Percentiles rank a stretch among this genome's conserved stretches.
These are phyloP conservation scores for Ophiosphaerella herpotricha DNA, from an alignment of 2,329 filamentous ascomycete genomes.

Conservation along the genomic window DNA sequence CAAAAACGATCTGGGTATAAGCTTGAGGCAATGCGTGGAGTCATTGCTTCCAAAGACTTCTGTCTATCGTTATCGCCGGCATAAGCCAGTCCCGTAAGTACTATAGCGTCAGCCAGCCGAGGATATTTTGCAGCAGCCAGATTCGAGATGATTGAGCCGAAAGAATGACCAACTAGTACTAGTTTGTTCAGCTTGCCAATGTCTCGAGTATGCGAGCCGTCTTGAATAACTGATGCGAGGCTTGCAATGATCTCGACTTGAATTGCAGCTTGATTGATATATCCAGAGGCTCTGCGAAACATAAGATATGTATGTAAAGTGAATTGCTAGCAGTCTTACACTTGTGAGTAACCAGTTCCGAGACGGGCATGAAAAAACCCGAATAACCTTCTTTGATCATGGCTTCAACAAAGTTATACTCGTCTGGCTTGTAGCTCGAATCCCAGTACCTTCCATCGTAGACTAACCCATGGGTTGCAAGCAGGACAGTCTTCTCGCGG, in stretches of 20 bases:
- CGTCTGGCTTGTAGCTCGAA: not conserved
- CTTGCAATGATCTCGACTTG: not conserved
- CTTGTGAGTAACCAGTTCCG: not conserved
- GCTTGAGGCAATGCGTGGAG: not conserved
- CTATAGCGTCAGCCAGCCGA: not conserved
- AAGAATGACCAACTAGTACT: not conserved
- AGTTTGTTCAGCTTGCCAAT: not conserved
- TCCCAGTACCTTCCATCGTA: slow-evolving; percentile 1
- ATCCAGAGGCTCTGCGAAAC: not conserved
- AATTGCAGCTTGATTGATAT: not conserved
- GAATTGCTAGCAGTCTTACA: not conserved
- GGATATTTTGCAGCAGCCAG: not conserved
- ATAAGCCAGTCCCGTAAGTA: not conserved
- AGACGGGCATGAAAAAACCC: not conserved
- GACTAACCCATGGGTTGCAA: not conserved
- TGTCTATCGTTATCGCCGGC: not conserved
- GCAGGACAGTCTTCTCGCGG: not conserved
- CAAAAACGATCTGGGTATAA: not conserved
- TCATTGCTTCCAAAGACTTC: not conserved
- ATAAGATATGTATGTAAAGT: not conserved
- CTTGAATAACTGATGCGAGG: not conserved
- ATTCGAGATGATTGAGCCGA: not conserved
- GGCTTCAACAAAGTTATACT: slow-evolving; percentile 1
- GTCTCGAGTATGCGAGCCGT: not conserved
- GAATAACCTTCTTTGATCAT: not conserved